These are phyloP conservation scores for Lithocarpus polystachyus DNA, from an alignment of 306 rosid genomes.

Conservation along the genomic window DNA sequence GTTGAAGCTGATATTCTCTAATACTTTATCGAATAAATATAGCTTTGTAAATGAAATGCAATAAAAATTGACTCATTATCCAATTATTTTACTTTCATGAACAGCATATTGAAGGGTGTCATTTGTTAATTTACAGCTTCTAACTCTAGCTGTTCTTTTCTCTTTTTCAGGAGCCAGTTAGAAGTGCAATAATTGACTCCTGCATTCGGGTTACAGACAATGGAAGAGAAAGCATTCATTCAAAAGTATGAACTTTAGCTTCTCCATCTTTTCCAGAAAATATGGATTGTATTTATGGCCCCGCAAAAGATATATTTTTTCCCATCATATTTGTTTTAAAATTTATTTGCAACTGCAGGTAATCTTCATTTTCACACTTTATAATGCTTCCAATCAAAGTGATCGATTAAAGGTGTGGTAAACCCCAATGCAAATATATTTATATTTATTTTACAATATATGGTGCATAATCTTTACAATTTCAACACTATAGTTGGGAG, in stretches of 20 bases:
- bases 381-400: conserved; percentile 58
- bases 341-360: conserved; percentile 45
- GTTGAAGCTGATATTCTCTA: background rate
- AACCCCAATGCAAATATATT: conserved; percentile 1
- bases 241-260: conserved; percentile 44
- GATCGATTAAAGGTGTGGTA: conserved; percentile 77
- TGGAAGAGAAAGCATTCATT: conserved; percentile 69
- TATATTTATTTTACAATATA: conserved; percentile 3
- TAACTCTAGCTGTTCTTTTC: conserved; percentile 17
- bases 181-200: conserved; percentile 77
- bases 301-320: conserved; percentile 6
- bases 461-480: conserved; percentile 13
- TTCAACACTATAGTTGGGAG: conserved; percentile 61
- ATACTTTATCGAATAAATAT: background rate
- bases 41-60: conserved; percentile 2
- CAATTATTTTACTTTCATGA: background rate
- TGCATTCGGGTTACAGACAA: conserved; percentile 67
- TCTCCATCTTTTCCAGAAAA: background rate
- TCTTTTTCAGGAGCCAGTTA: conserved; percentile 62
- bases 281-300: conserved; percentile 1
- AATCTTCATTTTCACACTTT: conserved; percentile 63
- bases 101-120: background rate
- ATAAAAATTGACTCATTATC: background rate
- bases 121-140: conserved; percentile 1
- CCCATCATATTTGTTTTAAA: background rate